These are phyloP conservation scores for Blastobotrys serpentis DNA, from an alignment of 1,139 yeast species.

Conservation along the genomic window DNA sequence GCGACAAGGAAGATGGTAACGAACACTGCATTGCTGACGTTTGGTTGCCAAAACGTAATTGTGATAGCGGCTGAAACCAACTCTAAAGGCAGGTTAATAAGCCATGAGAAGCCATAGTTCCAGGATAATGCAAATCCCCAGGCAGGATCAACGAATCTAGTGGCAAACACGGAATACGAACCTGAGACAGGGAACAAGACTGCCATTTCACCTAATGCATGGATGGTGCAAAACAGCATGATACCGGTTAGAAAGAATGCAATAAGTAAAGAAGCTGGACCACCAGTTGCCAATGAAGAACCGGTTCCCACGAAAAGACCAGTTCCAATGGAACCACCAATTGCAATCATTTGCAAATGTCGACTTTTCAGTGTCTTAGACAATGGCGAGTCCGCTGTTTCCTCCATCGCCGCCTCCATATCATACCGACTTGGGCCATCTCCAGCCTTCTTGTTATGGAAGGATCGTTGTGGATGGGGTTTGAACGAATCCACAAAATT, in stretches of 20 bases:
- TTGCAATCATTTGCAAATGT: slow-evolving; percentile 66
- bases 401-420: slow-evolving; percentile 32
- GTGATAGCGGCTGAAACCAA: slow-evolving; percentile 75
- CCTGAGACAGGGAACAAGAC: slow-evolving; percentile 81
- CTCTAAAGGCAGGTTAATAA: slow-evolving; percentile 70
- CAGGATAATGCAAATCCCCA: slow-evolving; percentile 85
- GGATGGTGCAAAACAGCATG: slow-evolving; percentile 72
- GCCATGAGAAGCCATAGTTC: slow-evolving; percentile 78
- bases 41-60: slow-evolving; percentile 63
- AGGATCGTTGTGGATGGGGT: slow-evolving; percentile 15
- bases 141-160: slow-evolving; percentile 68
- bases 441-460: slow-evolving; percentile 22
- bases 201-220: slow-evolving; percentile 84
- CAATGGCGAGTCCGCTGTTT: slow-evolving; percentile 41
- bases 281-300: slow-evolving; percentile 64
- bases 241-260: slow-evolving; percentile 66
- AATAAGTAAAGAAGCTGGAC: slow-evolving; percentile 81
- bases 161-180: slow-evolving; percentile 69
- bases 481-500: slow-evolving; percentile 29
- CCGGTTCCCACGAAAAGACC: slow-evolving; percentile 79
- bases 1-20: slow-evolving; percentile 60
- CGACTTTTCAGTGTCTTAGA: slow-evolving; percentile 46
- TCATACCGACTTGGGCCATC: slow-evolving; percentile 25
- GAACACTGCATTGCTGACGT: slow-evolving; percentile 61
- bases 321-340: slow-evolving; percentile 84